Evolutionary conservation across 2,329 filamentous ascomycete genomes (phyloP).

Genomic region (Sporothrix euskadiensis): DNA sequence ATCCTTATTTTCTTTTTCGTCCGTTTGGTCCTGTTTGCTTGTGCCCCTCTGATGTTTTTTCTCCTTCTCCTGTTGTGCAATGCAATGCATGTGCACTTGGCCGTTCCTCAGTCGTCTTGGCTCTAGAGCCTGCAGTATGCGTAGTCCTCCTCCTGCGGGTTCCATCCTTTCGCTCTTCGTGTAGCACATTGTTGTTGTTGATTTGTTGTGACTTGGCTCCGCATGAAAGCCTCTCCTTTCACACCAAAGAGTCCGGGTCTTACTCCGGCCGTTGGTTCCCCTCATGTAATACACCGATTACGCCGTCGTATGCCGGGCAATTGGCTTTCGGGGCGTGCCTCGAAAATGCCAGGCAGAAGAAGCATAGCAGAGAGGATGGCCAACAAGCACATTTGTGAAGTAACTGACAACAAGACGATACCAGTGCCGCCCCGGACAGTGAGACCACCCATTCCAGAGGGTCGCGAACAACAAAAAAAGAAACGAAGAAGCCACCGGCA

Average conservation of each 20-base stretch:
- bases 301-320: slow-evolving; percentile 17
- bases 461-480: neutral
- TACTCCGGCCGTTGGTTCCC: neutral
- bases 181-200: slow-evolving; percentile 16
- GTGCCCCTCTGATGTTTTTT: neutral
- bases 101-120: slow-evolving; percentile 12
- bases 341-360: slow-evolving; percentile 1
- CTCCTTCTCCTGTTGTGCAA: slow-evolving; percentile 9
- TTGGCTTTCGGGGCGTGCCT: neutral
- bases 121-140: neutral
- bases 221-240: neutral
- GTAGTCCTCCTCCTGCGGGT: neutral
- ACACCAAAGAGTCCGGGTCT: neutral
- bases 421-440: slow-evolving; percentile 8
- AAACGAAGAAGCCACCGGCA: neutral
- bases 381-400: neutral
- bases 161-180: neutral
- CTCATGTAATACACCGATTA: slow-evolving; percentile 13
- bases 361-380: neutral
- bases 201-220: neutral
- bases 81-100: slow-evolving; percentile 18
- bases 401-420: neutral
- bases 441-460: slow-evolving; percentile 15
- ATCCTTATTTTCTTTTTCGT: neutral
- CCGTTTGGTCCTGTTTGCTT: neutral